These are phyloP conservation scores for Juglanconis sp. DNA, from an alignment of 2,329 filamentous ascomycete genomes.

Conservation along the genomic window DNA sequence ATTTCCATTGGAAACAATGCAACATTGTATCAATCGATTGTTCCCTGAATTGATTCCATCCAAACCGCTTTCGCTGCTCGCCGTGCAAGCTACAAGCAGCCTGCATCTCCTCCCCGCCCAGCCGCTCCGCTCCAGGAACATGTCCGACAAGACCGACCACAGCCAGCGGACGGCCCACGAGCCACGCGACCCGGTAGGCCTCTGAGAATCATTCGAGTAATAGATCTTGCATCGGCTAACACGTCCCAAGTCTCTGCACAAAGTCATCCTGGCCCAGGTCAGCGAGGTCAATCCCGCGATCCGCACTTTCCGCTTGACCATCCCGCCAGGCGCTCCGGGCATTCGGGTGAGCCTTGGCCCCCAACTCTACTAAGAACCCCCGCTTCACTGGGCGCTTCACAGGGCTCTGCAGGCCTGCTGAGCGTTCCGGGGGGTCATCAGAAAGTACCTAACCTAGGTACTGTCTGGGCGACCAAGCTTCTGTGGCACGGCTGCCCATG, in stretches of 20 bases:
- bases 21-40: not conserved
- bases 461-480: too few species aligned
- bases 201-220: not conserved
- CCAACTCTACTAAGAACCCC: not conserved
- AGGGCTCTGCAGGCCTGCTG: not conserved
- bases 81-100: not conserved
- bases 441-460: too few species aligned
- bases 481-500: too few species aligned
- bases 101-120: not conserved
- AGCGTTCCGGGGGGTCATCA: too few species aligned
- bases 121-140: slow-evolving; percentile 11
- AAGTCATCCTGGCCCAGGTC: slow-evolving; percentile 59
- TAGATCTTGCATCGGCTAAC: not conserved
- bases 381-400: not conserved
- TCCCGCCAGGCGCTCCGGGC: slow-evolving; percentile 43
- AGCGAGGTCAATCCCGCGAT: slow-evolving; percentile 64
- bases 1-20: not conserved
- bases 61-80: not conserved
- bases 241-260: slow-evolving; percentile 48
- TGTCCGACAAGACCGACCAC: slow-evolving; percentile 43
- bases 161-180: slow-evolving; percentile 71
- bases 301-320: slow-evolving; percentile 63
- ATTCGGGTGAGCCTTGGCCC: slow-evolving; percentile 42
- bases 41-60: not conserved
- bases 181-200: slow-evolving; percentile 61